These are phyloP conservation scores for Phellinidium pouzarii DNA, from an alignment of 1,284 basidiomycete species.

Conservation along the genomic window DNA sequence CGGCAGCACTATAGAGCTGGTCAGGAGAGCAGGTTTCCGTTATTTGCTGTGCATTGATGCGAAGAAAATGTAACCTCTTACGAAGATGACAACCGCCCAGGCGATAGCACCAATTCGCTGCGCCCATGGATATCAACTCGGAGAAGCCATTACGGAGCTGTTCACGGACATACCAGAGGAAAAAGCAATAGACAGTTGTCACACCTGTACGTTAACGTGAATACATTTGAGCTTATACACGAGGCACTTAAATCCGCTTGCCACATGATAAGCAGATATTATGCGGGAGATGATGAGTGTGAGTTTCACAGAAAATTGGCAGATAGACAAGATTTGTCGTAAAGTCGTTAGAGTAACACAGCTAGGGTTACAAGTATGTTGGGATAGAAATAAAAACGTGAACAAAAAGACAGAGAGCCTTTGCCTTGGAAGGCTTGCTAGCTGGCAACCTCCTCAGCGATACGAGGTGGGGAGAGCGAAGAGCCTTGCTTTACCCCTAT, in stretches of 20 bases:
- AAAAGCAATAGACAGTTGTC: constrained; percentile 66
- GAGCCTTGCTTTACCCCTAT: constrained; percentile 6
- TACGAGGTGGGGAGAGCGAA: constrained; percentile 13
- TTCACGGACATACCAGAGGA: constrained; percentile 46
- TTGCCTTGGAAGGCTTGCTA: neutral
- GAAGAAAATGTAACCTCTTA: constrained; percentile 29
- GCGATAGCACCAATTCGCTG: constrained; percentile 70
- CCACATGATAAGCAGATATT: constrained; percentile 15
- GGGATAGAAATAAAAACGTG: neutral
- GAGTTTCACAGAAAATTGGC: neutral
- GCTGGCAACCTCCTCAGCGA: neutral
- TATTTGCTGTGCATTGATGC: neutral
- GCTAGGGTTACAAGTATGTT: neutral
- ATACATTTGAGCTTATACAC: neutral
- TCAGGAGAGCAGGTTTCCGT: neutral
- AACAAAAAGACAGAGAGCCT: neutral
- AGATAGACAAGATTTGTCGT: neutral
- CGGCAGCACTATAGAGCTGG: constrained; percentile 63
- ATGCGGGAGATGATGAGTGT: neutral
- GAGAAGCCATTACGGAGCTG: neutral
- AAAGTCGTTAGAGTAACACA: neutral
- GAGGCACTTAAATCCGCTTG: neutral
- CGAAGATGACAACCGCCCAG: constrained; percentile 61
- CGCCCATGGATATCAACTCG: constrained; percentile 20
- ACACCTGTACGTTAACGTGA: constrained; percentile 40